Conservation (phyloP, 371 early-diverging fungal genomes). For the Phascolomyces articulosus region DNA sequence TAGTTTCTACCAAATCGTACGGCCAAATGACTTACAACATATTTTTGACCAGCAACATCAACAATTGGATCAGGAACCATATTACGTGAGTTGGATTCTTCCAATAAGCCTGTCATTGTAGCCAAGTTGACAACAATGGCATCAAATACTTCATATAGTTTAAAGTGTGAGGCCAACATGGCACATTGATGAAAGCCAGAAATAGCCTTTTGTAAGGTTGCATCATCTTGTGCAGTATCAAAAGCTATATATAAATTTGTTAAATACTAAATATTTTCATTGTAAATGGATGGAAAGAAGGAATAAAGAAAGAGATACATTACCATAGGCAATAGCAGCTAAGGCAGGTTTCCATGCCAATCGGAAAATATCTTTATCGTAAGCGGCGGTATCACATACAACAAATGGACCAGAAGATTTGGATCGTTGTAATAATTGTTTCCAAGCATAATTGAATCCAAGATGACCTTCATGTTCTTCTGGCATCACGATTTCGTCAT, state of each 20-base stretch:
- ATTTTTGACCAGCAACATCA: constrained; percentile 62
- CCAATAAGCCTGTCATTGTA: constrained; percentile 76
- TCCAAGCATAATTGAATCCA: constrained; percentile 96
- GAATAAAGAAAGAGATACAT: too few relatives aligned
- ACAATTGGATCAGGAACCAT: constrained; percentile 64
- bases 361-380: constrained; percentile 70
- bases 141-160: constrained; percentile 78
- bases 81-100: constrained; percentile 42
- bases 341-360: constrained; percentile 64
- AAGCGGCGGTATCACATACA: constrained; percentile 53
- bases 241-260: constrained; percentile 56
- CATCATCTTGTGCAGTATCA: constrained; percentile 80
- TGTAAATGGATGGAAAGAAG: too few relatives aligned
- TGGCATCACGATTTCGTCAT: constrained; percentile 85
- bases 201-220: constrained; percentile 79
- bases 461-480: constrained; percentile 92
- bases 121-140: constrained; percentile 75
- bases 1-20: constrained; percentile 89
- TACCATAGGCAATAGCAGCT: constrained; percentile 73
- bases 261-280: too few relatives aligned
- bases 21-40: constrained; percentile 70
- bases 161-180: constrained; percentile 72
- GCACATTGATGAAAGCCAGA: constrained; percentile 84
- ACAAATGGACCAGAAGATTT: constrained; percentile 51
- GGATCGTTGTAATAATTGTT: constrained; percentile 73